Evolutionary conservation across 1,284 basidiomycete genomes (phyloP), one percentile per base, ranked within the genome.

Genomic region (Gymnopus androsaceus): DNA sequence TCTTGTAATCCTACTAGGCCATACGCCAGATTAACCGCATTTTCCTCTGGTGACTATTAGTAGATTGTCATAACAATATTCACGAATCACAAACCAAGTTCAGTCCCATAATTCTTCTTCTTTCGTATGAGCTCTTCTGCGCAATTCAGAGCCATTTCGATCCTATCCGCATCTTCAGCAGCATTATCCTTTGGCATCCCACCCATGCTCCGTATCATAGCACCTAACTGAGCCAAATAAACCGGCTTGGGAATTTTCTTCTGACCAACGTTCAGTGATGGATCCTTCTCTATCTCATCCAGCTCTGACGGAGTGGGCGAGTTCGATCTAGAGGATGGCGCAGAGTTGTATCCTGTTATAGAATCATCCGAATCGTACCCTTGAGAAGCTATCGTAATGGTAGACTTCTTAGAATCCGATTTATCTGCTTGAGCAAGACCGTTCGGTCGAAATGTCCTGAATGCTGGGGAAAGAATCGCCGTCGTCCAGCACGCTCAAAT

Each of bases 301-400:
- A 95, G 79, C 59, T 92, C 90, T 2, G 85, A 85, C 0, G 84
- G 85, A 0, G 88, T 89, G 0, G 93, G 93, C 1, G 93, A 94
- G 1, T 83, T 71, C 0, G 90, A 85, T 7, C 90, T 86, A 3
- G 92, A 91, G 11, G 88, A 86, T 0, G 79, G 68, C 1, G 79
- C 75, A 2, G 82, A 87, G 2, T 78, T 79, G 67, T 95, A 95
- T 4, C 92, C 92, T 3, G 80, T 81, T 14, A 95, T 70, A 0
- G 92, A 94, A 69, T 95, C 93, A 62, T 93, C 90, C 9, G 90
- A 91, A 65, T 92, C 88, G 57, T 81, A 82, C 17, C 72, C 83
- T 55, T 64, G 25, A 36, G 40, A 7, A 6, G 34, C 47, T 8
- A 33, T 27, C 3, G 17, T 25, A 19, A 52, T 17, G 34, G 38